A percentile compares a stretch with the other conserved stretches of the same genome.
phyloP scores from a whole-genome alignment of 345 rosid genomes.

The Ceriops decandra region DNA sequence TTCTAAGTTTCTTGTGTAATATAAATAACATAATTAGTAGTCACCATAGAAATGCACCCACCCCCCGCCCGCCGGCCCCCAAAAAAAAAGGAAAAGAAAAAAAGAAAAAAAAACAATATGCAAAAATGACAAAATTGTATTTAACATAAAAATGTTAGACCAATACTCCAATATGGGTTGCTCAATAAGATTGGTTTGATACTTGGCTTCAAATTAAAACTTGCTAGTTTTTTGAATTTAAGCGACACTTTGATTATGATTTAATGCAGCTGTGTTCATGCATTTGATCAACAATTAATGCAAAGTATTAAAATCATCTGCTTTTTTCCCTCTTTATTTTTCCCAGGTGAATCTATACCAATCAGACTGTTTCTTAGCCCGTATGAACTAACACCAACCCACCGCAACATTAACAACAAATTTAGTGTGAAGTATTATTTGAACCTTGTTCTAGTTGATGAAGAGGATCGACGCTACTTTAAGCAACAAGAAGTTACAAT shows the following conservation, averaged over 20 bases:
- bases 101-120: no score
- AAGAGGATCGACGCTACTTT: conserved; percentile 95
- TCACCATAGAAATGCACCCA: no score
- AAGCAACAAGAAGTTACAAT: conserved; percentile 95
- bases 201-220: no score
- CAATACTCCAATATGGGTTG: no score
- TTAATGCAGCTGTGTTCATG: not conserved
- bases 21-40: no score
- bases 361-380: conserved; percentile 92
- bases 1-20: no score
- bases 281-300: not conserved
- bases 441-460: conserved; percentile 94
- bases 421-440: conserved; percentile 91
- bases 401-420: conserved; percentile 93
- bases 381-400: conserved; percentile 90
- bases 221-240: no score
- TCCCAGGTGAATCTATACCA: conserved; percentile 93
- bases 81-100: no score
- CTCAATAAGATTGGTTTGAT: no score
- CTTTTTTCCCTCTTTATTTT: not conserved
- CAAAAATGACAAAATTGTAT: no score
- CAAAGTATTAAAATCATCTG: conserved; percentile 12
- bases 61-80: no score
- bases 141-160: no score
- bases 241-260: not conserved